Evolutionary conservation across 1,139 yeast species (phyloP), one percentile per base, ranked within the genome.

Genomic region (Pichia sp.): DNA sequence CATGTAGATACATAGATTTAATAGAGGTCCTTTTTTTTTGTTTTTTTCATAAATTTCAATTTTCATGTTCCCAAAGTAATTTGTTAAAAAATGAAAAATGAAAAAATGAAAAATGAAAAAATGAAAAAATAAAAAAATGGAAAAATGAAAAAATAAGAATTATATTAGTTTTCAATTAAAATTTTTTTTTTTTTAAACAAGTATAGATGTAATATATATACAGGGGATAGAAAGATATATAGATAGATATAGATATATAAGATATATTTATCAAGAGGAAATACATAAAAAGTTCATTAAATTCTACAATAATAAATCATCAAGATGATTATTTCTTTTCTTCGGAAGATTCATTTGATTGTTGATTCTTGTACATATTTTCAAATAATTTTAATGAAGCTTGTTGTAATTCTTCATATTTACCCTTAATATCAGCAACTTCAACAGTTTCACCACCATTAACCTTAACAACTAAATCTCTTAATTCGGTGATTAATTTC

Each of bases 371-470:
- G 88, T 90, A 90, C 76, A 90, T 84, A 76, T 88, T 86, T 79
- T 89, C 96, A 73, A 92, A 92, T 63, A 89, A 82, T 73, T 89
- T 88, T 75, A 92, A 79, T 47, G 97, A 88, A 67, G 86, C 84
- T 69, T 79, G 81, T 77, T 90, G 96, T 70, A 92, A 81, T 71
- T 87, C 96, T 65, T 89, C 97, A 62, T 92, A 82, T 88, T 90
- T 90, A 69, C 82, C 71, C 82, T 88, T 89, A 72, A 92, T 79
- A 62, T 82, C 90, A 61, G 84, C 80, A 59, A 88, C 77, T 63
- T 85, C 82, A 63, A 88, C 92, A 24, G 49, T 79, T 71, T 85
- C 94, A 69, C 96, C 96, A 60, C 92, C 76, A 77, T 90, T 96
- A 60, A 94, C 96, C 77, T 87, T 87, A 64, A 90, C 92, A 60